A percentile compares a stretch with the other conserved stretches of the same genome.
These are phyloP conservation scores for Chlamydomonas sp. DNA, from an alignment of 139 green algal genomes.

Conservation along the genomic window DNA sequence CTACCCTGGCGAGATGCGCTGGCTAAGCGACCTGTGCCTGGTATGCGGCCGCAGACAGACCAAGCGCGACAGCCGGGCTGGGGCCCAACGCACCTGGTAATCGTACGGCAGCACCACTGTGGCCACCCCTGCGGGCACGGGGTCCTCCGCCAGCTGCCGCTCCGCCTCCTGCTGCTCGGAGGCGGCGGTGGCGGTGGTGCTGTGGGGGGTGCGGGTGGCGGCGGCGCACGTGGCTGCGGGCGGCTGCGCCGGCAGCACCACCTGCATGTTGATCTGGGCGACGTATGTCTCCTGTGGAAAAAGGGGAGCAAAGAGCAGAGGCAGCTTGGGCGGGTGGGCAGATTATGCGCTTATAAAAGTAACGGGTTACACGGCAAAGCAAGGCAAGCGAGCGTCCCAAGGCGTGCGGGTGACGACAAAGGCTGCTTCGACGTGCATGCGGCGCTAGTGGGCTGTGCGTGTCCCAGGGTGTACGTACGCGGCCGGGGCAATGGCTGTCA, in stretches of 20 bases:
- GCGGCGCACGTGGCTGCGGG: neutral
- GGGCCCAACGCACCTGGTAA: slow-evolving; percentile 6
- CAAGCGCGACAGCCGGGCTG: no score
- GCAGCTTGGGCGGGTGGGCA: neutral
- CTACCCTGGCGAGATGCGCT: no score
- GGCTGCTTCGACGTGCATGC: no score
- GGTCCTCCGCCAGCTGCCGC: neutral
- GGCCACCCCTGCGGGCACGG: neutral
- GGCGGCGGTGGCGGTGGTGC: neutral
- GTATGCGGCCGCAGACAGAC: no score
- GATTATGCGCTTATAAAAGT: neutral
- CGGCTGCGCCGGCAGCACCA: neutral
- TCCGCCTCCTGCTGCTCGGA: neutral
- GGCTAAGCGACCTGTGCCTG: no score
- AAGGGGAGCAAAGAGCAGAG: neutral
- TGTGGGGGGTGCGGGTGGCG: neutral
- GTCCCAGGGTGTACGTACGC: no score
- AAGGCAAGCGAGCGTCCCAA: no score
- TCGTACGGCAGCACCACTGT: neutral
- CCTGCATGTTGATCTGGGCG: slow-evolving; percentile 50
- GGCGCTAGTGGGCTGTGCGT: no score
- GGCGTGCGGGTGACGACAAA: no score
- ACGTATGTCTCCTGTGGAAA: slow-evolving; percentile 61
- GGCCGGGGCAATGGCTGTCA: no score
- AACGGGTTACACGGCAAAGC: no score